phyloP scores from a whole-genome alignment of 768 basidiomycete genomes.

The Megacollybia marginata region DNA sequence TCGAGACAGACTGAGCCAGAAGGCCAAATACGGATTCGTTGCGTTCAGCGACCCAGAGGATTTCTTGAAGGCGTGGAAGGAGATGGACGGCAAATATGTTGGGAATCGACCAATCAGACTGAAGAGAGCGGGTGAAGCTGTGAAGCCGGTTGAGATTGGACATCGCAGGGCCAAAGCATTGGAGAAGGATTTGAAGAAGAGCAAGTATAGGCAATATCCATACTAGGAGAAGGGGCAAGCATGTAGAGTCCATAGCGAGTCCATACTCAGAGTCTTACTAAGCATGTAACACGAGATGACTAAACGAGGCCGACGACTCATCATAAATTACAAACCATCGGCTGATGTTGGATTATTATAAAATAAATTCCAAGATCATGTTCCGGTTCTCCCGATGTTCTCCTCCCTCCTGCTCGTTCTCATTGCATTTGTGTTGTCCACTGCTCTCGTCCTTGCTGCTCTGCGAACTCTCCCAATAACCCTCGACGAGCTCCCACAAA shows the following conservation, averaged over 20 bases:
- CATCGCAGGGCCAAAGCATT: constrained; percentile 86
- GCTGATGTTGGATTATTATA: too few species aligned
- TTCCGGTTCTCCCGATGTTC: too few species aligned
- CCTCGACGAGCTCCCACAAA: constrained; percentile 62
- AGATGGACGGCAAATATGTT: constrained; percentile 99
- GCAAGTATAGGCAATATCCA: constrained; percentile 80
- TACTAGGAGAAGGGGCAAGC: constrained; percentile 41
- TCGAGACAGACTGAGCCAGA: constrained; percentile 87
- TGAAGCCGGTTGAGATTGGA: constrained; percentile 90
- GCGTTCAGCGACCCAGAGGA: constrained; percentile 98
- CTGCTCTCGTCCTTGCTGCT: constrained; percentile 36
- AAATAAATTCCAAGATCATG: too few species aligned
- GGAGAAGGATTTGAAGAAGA: constrained; percentile 88
- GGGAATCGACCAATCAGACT: constrained; percentile 96
- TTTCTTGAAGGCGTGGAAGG: constrained; percentile 97
- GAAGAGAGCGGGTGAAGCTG: constrained; percentile 75
- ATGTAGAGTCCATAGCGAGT: too few species aligned
- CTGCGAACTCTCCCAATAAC: constrained; percentile 61
- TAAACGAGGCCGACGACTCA: too few species aligned
- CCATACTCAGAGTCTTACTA: too few species aligned
- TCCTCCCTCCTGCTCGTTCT: constrained; percentile 50
- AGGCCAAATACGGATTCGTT: constrained; percentile 97
- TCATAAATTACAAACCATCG: too few species aligned
- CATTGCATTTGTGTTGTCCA: constrained; percentile 64
- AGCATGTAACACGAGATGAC: too few species aligned